phyloP scores from a whole-genome alignment of 2,329 filamentous ascomycete species.

The Apiospora rasikravindrae region DNA sequence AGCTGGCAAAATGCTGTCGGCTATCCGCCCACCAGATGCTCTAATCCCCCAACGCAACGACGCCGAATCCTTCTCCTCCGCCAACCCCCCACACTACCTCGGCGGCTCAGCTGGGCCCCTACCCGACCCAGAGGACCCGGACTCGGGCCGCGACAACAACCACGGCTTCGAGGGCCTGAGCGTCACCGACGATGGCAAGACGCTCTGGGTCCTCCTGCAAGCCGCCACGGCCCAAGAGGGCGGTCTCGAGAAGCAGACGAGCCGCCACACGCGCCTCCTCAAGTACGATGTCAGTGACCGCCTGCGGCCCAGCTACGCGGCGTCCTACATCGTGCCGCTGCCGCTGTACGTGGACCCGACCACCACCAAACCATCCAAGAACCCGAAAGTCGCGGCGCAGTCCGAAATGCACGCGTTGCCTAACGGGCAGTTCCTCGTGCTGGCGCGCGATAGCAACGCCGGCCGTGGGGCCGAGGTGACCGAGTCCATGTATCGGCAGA shows the following conservation, averaged over 20 bases:
- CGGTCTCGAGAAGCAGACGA: slow-evolving; percentile 50
- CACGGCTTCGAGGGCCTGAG: slow-evolving; percentile 77
- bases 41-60: slow-evolving; percentile 68
- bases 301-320: slow-evolving; percentile 50
- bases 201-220: slow-evolving; percentile 69
- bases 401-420: slow-evolving; percentile 71
- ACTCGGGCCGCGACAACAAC: slow-evolving; percentile 71
- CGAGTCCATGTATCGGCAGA: slow-evolving; percentile 67
- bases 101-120: slow-evolving; percentile 50
- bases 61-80: slow-evolving; percentile 65
- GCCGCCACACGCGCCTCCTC: slow-evolving; percentile 65
- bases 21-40: slow-evolving; percentile 69
- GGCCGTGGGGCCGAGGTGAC: slow-evolving; percentile 62
- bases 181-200: slow-evolving; percentile 65
- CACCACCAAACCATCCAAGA: slow-evolving; percentile 48
- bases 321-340: slow-evolving; percentile 70
- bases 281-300: slow-evolving; percentile 63
- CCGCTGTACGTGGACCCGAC: slow-evolving; percentile 61
- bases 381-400: slow-evolving; percentile 63
- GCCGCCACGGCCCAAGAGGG: slow-evolving; percentile 68
- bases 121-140: slow-evolving; percentile 57
- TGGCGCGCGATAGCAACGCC: slow-evolving; percentile 66
- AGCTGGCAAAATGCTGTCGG: slow-evolving; percentile 63
- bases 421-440: slow-evolving; percentile 67
- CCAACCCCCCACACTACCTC: slow-evolving; percentile 65